Conservation (phyloP, 2,329 filamentous ascomycete genomes). For the Botrytis aclada region DNA sequence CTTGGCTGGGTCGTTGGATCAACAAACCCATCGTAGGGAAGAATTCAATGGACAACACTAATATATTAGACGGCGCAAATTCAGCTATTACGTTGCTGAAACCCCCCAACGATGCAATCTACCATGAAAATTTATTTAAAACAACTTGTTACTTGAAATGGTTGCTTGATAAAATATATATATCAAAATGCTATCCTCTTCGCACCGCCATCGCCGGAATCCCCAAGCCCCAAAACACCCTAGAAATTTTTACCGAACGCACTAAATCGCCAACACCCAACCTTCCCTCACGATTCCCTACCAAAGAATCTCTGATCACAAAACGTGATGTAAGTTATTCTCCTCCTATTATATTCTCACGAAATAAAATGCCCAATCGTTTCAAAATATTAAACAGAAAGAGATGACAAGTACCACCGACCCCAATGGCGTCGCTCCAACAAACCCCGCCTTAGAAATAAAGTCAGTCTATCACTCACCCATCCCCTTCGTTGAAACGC, state of each 20-base stretch:
- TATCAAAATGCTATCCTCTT: background rate
- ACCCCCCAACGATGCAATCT: background rate
- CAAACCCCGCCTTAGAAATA: conserved; percentile 15
- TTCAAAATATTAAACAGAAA: background rate
- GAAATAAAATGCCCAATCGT: background rate
- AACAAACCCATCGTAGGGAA: background rate
- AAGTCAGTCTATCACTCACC: background rate
- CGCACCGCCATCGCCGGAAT: background rate
- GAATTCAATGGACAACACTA: too few relatives aligned
- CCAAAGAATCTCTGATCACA: background rate
- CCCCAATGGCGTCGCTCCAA: background rate
- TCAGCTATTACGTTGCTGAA: too few relatives aligned
- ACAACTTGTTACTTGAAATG: background rate
- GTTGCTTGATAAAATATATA: too few relatives aligned
- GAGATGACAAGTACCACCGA: background rate
- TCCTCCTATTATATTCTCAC: background rate
- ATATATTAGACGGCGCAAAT: too few relatives aligned
- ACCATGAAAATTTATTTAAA: rapidly evolving
- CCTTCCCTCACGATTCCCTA: background rate
- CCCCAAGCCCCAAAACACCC: conserved; percentile 9
- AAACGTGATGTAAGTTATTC: background rate
- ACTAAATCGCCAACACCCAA: background rate
- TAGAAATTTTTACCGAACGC: conserved; percentile 16
- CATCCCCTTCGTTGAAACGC: background rate
- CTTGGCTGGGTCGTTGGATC: background rate